Base-by-base conservation (phyloP, 2,329 filamentous ascomycete genomes). In the Ophiostoma ips region DNA sequence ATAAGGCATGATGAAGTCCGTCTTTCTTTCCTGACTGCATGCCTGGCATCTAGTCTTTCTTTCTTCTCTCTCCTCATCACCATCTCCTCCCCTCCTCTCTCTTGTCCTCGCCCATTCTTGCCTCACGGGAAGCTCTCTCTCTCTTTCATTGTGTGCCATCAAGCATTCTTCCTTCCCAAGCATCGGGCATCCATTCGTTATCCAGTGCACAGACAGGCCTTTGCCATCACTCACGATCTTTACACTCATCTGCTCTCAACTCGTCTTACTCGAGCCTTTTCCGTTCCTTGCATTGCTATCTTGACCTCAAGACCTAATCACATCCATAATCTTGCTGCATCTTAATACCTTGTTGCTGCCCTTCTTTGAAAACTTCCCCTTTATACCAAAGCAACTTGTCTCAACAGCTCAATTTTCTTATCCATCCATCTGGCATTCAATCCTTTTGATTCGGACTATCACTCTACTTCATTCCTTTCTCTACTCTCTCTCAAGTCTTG, bases 401-500 rank as follows among this genome's bases (percentile, higher is more conserved):
- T 36, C 16, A 19, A 37, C 35, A 37, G 35, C n/a, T 37, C 12
- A 16, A 37, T 7, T 37, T 37, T 2, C 3, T n/a, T n/a, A n/a
- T 37, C 35, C n/a, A n/a, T 18, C 19, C 16, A 37, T 28, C 19
- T 8, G 38, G 13, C 38, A 41, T 41, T 28, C 38, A n/a, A 41
- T 53, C 51, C 52, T 47, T 50, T 55, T 48, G 45, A 49, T 51
- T 57, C 52, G 55, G 34, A 19, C 45, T 31, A 33, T 46, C 31
- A 45, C 11, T 46, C 35, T 46, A 18, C 12, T 24, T 65, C 64
- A 61, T 56, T 38, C 43, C 31, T 63, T 54, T 63, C 66, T 48
- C 41, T 12, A n/a, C 45, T 36, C 34, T 41, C 35, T 28, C 43
- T 13, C 18, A 33, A 46, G 15, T 43, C 31, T 43, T n/a, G n/a